Evolutionary conservation across 768 basidiomycete genomes (phyloP), one percentile per base, ranked within the genome.

Genomic region (Auriscalpium orientale): DNA sequence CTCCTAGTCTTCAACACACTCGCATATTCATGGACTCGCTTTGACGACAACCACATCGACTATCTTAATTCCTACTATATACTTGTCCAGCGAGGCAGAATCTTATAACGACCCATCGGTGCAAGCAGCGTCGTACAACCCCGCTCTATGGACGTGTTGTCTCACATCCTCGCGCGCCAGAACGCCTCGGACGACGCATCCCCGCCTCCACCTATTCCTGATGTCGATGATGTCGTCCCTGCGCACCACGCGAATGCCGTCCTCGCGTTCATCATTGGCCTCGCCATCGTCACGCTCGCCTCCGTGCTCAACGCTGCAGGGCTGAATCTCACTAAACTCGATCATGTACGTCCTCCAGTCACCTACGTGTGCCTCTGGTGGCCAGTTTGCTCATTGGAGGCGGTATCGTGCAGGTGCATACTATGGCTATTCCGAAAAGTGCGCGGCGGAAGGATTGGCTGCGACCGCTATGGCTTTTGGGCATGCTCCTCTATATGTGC

Each of bases 401-500:
- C 22, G 22, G 59, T 56, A 28, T 28, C 4, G 12, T 46, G 22
- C 58, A 88, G 87, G 84, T 87, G 33, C 77, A 85, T 46, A 91
- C 87, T 22, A 87, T 77, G 60, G 74, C 77, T 22, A 74, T 95
- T 49, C 95, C 95, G 15, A 90, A 88, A 69, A 70, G 83, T 40
- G 80, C 84, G 11, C 78, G 93, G 37, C 78, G 75, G 65, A 80
- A 76, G 58, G 91, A 93, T 67, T 95, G 83, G 80, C 71, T 86
- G 70, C 79, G 95, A 36, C 89, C 91, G 0, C 70, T 94, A 63
- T 95, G 95, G 93, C 74, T 95, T 7, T 77, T 93, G 4, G 94
- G 94, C 59, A 97, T 97, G 85, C 65, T 87, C 15, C 79, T 94
- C n/a, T 98, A 98, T 71, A 92, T 97, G 89, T 90, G 59, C 59